Conservation (phyloP, 306 rosid species). For the Cucurbita moschata region DNA sequence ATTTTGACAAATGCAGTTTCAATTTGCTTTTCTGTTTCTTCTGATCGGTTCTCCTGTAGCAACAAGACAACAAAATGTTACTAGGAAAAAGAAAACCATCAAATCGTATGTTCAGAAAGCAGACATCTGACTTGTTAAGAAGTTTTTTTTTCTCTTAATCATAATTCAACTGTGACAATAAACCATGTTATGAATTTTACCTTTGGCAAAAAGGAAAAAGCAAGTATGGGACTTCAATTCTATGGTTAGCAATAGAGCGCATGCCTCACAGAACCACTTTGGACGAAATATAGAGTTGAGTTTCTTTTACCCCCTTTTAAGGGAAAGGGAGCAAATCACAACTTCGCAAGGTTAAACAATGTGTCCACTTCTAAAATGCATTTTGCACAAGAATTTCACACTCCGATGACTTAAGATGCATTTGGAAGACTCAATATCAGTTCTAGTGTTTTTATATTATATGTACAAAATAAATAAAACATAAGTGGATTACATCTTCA, state of each 20-base stretch:
- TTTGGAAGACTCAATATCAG: background rate
- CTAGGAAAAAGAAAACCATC: conserved; percentile 6
- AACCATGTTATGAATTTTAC: background rate
- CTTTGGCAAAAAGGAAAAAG: background rate
- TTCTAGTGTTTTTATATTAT: background rate
- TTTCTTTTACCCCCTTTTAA: background rate
- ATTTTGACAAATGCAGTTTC: conserved; percentile 37
- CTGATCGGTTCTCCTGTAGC: conserved; percentile 53
- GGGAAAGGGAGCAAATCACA: background rate
- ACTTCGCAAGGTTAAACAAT: background rate
- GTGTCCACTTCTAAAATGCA: background rate
- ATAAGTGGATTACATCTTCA: background rate
- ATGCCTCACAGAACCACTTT: background rate
- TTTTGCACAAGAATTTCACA: background rate
- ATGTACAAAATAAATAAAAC: background rate
- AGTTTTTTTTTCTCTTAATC: background rate
- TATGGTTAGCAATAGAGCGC: background rate
- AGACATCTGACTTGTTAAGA: background rate
- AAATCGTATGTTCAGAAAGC: conserved; percentile 1
- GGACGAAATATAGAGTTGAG: background rate
- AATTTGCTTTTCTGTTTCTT: conserved; percentile 42
- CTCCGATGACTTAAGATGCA: background rate
- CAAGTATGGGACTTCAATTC: background rate
- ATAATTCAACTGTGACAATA: background rate
- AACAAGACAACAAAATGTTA: background rate